Evolutionary conservation across 2,329 filamentous ascomycete species (phyloP).

Genomic region (Myriangium duriaei): DNA sequence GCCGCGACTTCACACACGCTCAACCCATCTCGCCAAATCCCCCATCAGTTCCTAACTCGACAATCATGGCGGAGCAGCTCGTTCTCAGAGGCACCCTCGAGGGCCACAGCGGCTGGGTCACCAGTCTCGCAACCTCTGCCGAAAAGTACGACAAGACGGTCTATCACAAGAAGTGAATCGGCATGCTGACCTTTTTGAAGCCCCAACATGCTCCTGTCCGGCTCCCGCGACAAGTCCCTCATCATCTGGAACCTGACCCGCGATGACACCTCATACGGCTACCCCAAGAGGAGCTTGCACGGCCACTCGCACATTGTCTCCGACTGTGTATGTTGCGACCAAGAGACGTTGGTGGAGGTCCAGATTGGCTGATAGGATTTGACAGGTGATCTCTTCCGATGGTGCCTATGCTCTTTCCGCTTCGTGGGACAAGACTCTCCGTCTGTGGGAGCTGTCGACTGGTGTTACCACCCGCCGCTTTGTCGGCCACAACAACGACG

Average conservation of each 20-base stretch:
- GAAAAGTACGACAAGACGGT: slow-evolving; percentile 63
- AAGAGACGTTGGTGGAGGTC: slow-evolving; percentile 7
- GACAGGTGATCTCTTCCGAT: slow-evolving; percentile 95
- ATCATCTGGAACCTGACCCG: slow-evolving; percentile 99
- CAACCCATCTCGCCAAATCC: not conserved
- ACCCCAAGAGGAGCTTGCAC: slow-evolving; percentile 97
- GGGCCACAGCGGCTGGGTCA: slow-evolving; percentile 99
- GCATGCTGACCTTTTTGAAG: slow-evolving; percentile 34
- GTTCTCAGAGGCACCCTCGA: slow-evolving; percentile 33
- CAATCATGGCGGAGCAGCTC: slow-evolving; percentile 28
- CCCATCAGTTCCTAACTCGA: not conserved
- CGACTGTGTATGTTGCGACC: slow-evolving; percentile 74
- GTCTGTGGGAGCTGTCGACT: slow-evolving; percentile 96
- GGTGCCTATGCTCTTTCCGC: slow-evolving; percentile 97
- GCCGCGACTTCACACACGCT: slow-evolving; percentile 2
- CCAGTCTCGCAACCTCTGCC: slow-evolving; percentile 92
- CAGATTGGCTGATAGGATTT: slow-evolving; percentile 10
- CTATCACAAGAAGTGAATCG: slow-evolving; percentile 11
- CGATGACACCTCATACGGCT: slow-evolving; percentile 95
- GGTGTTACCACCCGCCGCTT: slow-evolving; percentile 96
- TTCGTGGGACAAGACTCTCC: slow-evolving; percentile 99
- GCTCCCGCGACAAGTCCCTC: slow-evolving; percentile 92
- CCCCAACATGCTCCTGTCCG: slow-evolving; percentile 99
- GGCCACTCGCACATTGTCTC: slow-evolving; percentile 99
- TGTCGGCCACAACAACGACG: slow-evolving; percentile 98